Evolutionary conservation across 2,329 filamentous ascomycete species (phyloP).

Genomic region (Penicillium sp.): DNA sequence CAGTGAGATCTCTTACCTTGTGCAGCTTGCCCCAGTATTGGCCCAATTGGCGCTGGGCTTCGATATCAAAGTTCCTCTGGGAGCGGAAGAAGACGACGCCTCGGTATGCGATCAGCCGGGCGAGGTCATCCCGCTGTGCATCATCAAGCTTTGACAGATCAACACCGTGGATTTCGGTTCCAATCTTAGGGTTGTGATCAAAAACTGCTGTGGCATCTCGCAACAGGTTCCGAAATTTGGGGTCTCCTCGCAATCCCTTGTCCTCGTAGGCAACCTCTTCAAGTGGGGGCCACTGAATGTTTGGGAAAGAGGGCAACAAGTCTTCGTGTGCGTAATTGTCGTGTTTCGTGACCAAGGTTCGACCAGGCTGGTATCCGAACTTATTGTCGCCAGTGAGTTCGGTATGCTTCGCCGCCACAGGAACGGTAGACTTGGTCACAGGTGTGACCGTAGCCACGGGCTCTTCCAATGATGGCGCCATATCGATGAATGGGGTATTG

Average conservation of each 20-base stretch:
- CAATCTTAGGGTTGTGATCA: slow-evolving; percentile 56
- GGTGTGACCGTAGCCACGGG: slow-evolving; percentile 13
- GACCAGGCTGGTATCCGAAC: slow-evolving; percentile 49
- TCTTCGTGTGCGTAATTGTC: slow-evolving; percentile 52
- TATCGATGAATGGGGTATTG: slow-evolving; percentile 11
- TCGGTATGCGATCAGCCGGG: slow-evolving; percentile 51
- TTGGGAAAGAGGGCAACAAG: slow-evolving; percentile 52
- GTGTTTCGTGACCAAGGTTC: slow-evolving; percentile 45
- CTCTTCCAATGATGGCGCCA: slow-evolving; percentile 35
- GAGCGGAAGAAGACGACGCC: slow-evolving; percentile 58
- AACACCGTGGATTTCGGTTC: slow-evolving; percentile 52
- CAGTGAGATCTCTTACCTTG: slow-evolving; percentile 33
- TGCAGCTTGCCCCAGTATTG: slow-evolving; percentile 53
- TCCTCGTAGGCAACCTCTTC: slow-evolving; percentile 51
- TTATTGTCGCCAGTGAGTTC: slow-evolving; percentile 25
- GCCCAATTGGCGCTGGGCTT: slow-evolving; percentile 52
- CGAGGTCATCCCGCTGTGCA: slow-evolving; percentile 53
- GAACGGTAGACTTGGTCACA: slow-evolving; percentile 11
- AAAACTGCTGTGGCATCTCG: slow-evolving; percentile 52
- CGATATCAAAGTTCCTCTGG: slow-evolving; percentile 53
- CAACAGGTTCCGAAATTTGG: slow-evolving; percentile 53
- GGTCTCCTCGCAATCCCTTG: slow-evolving; percentile 53
- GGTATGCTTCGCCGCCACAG: slow-evolving; percentile 20
- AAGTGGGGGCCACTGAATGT: slow-evolving; percentile 51
- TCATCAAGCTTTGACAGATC: slow-evolving; percentile 51